Conservation (phyloP, 768 basidiomycete species). For the Pleurotus tuber-regium region DNA sequence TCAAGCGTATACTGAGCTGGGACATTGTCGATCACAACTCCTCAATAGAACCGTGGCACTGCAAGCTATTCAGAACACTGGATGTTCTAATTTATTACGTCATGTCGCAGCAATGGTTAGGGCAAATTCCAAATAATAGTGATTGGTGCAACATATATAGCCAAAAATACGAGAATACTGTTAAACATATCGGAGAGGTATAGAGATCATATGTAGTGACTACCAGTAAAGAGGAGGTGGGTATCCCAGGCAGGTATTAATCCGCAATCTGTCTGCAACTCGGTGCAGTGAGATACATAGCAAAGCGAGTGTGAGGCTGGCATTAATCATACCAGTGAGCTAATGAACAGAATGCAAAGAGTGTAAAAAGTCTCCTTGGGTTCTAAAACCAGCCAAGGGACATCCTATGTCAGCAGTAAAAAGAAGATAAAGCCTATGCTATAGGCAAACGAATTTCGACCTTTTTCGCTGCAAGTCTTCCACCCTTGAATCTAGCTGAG, state of each 20-base stretch:
- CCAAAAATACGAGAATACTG: slow-evolving; percentile 9
- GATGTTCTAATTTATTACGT: slow-evolving; percentile 28
- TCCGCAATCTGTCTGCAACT: slow-evolving; percentile 9
- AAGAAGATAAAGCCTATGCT: slow-evolving; percentile 24
- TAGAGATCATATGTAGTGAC: slow-evolving; percentile 4
- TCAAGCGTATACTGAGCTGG: too few species aligned
- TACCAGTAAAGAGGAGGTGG: neutral
- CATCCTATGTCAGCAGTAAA: slow-evolving; percentile 16
- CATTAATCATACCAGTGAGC: neutral
- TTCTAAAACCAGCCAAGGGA: slow-evolving; percentile 17
- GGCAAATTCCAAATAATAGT: too few species aligned
- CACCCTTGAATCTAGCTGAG: slow-evolving; percentile 85
- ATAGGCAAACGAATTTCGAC: slow-evolving; percentile 91
- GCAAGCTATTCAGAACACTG: too few species aligned
- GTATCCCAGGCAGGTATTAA: slow-evolving; percentile 9
- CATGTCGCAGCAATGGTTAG: slow-evolving; percentile 12
- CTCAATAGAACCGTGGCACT: too few species aligned
- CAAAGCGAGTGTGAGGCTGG: slow-evolving; percentile 3
- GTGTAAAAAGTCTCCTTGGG: slow-evolving; percentile 23
- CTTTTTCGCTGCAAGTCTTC: slow-evolving; percentile 83
- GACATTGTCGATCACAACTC: too few species aligned
- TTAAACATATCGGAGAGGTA: slow-evolving; percentile 5
- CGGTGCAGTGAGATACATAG: slow-evolving; percentile 5
- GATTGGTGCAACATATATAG: slow-evolving; percentile 9
- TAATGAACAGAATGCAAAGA: slow-evolving; percentile 9